Base-by-base conservation (phyloP, 1,284 basidiomycete genomes). In the Inonotus hispidus region DNA sequence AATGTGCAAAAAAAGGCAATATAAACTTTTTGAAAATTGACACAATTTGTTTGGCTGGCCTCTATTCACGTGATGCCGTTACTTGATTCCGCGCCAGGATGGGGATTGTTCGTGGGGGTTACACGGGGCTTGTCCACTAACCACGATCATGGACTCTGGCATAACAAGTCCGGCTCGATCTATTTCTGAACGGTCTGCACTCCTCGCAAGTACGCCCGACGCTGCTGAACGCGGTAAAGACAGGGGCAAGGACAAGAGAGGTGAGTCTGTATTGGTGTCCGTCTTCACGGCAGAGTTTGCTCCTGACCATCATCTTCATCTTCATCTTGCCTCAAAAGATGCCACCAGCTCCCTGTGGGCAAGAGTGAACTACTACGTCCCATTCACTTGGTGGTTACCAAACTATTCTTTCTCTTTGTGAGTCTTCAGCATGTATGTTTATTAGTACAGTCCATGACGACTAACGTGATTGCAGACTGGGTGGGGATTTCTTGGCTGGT, bases 401-500 rank as follows among this genome's bases (percentile, higher is more conserved):
- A 80, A 84, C 55, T 97, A 97, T 71, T 85, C 82, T 0, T 71
- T 84, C 50, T 83, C 84, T 10, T 72, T 88, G 87, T 92, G 68
- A 69, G 90, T 21, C 27, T 58, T 29, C 13, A 27, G 52, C 10
- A 10, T n/a, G 39, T 35, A 14, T 23, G 21, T 39, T 21, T 29
- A 27, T 49, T 52, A 1, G 25, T 52, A 4, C 32, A 29, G 16
- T 46, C 27, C 13, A 16, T 25, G 41, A 25, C 13, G n/a, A 16
- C 7, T 57, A 10, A 21, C 32, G 38, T 29, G 14, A 25, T 35
- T 53, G 43, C 35, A 49, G 58, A 25, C 68, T 93, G 90, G 52
- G 78, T 7, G 92, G 93, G 11, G 94, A 97, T 72, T 67, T 92
- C 7, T 78, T 93, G 0, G 92, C 92, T 13, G 95, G 93, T 3